A percentile compares a stretch with the other conserved stretches of the same genome.
These are phyloP conservation scores for Fusarium compactum DNA, from an alignment of 2,329 filamentous ascomycete species.

Conservation along the genomic window DNA sequence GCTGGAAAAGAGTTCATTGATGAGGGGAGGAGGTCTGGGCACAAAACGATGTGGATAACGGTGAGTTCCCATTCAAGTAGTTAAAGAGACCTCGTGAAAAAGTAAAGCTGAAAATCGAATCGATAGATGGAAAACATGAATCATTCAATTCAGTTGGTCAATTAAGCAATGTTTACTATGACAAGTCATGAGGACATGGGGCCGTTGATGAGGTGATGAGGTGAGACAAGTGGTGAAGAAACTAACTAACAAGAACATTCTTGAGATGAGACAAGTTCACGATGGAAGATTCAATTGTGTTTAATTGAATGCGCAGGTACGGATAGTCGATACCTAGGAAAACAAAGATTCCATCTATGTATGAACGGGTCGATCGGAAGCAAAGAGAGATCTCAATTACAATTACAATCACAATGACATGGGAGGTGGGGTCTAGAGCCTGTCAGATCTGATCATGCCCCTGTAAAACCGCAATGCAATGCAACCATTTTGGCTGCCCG, in stretches of 20 bases:
- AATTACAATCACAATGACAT: not conserved
- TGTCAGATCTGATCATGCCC: slow-evolving; percentile 26
- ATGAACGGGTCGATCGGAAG: slow-evolving; percentile 20
- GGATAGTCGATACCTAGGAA: not conserved
- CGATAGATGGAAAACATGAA: not conserved
- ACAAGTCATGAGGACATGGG: slow-evolving; percentile 1
- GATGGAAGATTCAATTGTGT: slow-evolving; percentile 8
- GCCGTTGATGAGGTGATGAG: slow-evolving; percentile 17
- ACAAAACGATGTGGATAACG: slow-evolving; percentile 5
- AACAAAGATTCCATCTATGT: not conserved
- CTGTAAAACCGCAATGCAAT: slow-evolving; percentile 29
- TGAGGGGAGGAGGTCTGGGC: slow-evolving; percentile 8
- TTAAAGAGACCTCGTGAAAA: slow-evolving; percentile 1
- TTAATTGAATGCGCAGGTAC: slow-evolving; percentile 13
- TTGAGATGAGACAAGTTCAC: slow-evolving; percentile 32
- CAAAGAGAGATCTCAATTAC: slow-evolving; percentile 4
- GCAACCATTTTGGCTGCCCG: slow-evolving; percentile 24
- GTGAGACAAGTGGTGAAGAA: slow-evolving; percentile 6
- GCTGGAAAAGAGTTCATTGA: not conserved
- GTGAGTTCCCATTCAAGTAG: not conserved
- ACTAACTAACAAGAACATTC: slow-evolving; percentile 19
- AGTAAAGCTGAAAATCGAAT: not conserved
- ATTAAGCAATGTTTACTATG: slow-evolving; percentile 16
- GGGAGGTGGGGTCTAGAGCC: slow-evolving; percentile 1
- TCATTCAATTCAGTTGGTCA: not conserved